Evolutionary conservation across 1,139 yeast species (phyloP).

Genomic region (Saccharomyces uvarum): DNA sequence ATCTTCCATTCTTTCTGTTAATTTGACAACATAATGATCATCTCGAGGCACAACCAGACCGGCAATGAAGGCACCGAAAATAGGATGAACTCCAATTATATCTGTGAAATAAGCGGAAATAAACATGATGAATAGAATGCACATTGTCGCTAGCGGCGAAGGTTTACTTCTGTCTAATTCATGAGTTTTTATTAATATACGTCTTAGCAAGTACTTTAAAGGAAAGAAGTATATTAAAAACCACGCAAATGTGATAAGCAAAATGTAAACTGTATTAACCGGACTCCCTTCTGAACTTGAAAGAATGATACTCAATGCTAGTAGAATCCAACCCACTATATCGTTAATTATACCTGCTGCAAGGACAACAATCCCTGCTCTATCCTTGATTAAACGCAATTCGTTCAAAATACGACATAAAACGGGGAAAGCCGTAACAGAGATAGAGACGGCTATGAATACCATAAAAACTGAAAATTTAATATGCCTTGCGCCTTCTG

Average conservation of each 20-base stretch:
- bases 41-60: constrained; percentile 76
- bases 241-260: constrained; percentile 62
- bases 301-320: constrained; percentile 66
- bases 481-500: constrained; percentile 34
- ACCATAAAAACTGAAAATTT: constrained; percentile 69
- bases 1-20: constrained; percentile 71
- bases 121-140: constrained; percentile 49
- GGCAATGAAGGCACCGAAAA: constrained; percentile 73
- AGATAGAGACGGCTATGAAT: constrained; percentile 71
- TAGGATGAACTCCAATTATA: constrained; percentile 73
- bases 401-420: constrained; percentile 71
- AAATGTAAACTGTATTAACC: constrained; percentile 58
- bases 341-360: constrained; percentile 80
- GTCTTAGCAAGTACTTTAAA: constrained; percentile 35
- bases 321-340: constrained; percentile 71
- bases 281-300: constrained; percentile 62
- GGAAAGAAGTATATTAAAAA: constrained; percentile 51
- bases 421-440: constrained; percentile 81
- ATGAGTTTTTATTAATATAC: constrained; percentile 38
- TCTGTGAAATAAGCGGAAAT: constrained; percentile 70
- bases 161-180: constrained; percentile 48
- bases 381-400: constrained; percentile 57
- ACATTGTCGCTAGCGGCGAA: constrained; percentile 52
- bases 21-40: constrained; percentile 57
- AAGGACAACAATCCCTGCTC: constrained; percentile 70